Percentiles rank a stretch among this genome's conserved stretches.
Conservation (phyloP, 495 filamentous ascomycete species). For the Trichoderma gamsii region DNA sequence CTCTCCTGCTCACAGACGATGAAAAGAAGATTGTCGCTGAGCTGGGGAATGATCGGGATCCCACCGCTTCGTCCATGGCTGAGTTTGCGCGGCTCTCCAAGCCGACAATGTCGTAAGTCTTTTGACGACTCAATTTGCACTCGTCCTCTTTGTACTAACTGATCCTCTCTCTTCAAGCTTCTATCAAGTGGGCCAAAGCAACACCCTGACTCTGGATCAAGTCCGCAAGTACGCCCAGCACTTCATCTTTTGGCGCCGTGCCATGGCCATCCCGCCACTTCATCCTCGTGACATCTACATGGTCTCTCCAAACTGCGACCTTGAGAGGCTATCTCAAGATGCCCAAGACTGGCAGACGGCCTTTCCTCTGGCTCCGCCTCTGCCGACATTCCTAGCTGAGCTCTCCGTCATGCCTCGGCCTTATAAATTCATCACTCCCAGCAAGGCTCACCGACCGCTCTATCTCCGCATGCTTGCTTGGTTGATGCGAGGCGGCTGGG, state of each 20-base stretch:
- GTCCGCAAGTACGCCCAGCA: constrained; percentile 82
- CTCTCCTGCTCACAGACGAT: constrained; percentile 76
- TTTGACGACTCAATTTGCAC: background rate
- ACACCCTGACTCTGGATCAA: constrained; percentile 66
- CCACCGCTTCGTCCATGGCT: constrained; percentile 63
- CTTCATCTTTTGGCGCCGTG: constrained; percentile 90
- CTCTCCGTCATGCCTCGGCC: constrained; percentile 71
- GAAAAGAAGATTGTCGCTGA: constrained; percentile 76
- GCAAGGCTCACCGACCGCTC: constrained; percentile 75
- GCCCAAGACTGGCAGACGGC: constrained; percentile 62
- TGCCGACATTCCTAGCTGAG: constrained; percentile 77
- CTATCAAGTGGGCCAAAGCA: constrained; percentile 66
- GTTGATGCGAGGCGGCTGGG: constrained; percentile 87
- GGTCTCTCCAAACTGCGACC: constrained; percentile 83
- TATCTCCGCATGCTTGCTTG: constrained; percentile 90
- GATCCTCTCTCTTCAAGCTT: constrained; percentile 38
- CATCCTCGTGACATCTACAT: constrained; percentile 90
- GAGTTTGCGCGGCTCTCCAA: constrained; percentile 80
- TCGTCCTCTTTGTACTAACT: background rate
- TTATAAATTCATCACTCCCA: constrained; percentile 76
- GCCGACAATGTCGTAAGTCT: constrained; percentile 66
- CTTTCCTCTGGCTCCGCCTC: constrained; percentile 73
- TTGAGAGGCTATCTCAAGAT: constrained; percentile 64
- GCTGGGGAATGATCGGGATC: constrained; percentile 68
- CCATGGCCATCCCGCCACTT: constrained; percentile 84